phyloP scores from a whole-genome alignment of 1,139 yeast species.

The Hansenula anomala region DNA sequence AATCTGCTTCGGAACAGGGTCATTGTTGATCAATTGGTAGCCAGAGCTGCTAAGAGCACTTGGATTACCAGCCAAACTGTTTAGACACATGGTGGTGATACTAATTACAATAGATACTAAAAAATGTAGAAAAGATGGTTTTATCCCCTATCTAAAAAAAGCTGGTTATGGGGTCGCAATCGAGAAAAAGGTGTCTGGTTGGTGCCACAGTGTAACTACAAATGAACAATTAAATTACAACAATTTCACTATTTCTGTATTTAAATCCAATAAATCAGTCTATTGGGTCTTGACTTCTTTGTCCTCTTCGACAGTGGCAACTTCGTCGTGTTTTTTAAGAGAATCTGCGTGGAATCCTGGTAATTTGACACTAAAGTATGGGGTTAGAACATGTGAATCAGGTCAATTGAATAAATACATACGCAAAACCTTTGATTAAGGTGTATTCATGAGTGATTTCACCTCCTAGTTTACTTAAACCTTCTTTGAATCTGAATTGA shows the following conservation, averaged over 20 bases:
- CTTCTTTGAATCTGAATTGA: constrained; percentile 14
- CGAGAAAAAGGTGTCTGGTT: no score
- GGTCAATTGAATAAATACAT: constrained; percentile 9
- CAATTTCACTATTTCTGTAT: no score
- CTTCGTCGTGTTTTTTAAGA: constrained; percentile 37
- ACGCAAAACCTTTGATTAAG: constrained; percentile 59
- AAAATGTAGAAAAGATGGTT: no score
- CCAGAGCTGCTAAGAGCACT: constrained; percentile 11
- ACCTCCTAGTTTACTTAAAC: constrained; percentile 46
- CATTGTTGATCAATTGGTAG: constrained; percentile 47
- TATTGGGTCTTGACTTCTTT: constrained; percentile 44
- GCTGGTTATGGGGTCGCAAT: no score
- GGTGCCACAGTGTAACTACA: no score
- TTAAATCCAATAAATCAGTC: no score
- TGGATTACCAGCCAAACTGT: constrained; percentile 10
- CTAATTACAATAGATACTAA: not conserved
- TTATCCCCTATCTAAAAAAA: no score
- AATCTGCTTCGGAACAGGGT: constrained; percentile 81
- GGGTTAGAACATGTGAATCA: not conserved
- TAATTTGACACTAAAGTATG: constrained; percentile 30
- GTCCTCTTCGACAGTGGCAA: constrained; percentile 51
- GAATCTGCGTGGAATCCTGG: constrained; percentile 42
- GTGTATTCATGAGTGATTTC: constrained; percentile 53
- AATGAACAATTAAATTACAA: no score
- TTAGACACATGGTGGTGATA: constrained; percentile 10